A percentile compares a stretch with the other conserved stretches of the same genome.
Conservation (phyloP, 805 yeast genomes). For the Candida corydali region DNA sequence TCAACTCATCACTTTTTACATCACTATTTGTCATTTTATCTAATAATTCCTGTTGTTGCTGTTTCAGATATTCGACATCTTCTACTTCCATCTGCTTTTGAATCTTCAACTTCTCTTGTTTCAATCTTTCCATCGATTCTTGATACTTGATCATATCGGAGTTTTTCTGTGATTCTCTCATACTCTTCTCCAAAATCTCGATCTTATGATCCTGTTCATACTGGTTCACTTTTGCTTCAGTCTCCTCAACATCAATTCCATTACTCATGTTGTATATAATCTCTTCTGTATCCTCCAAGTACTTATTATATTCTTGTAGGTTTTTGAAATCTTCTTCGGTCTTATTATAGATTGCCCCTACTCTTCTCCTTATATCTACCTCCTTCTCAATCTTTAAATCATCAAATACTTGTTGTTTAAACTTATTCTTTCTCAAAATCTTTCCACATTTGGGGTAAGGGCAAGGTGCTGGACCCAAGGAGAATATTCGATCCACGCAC, state of each 20-base stretch:
- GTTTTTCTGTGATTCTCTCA: slow-evolving; percentile 53
- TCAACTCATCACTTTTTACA: slow-evolving; percentile 36
- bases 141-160: slow-evolving; percentile 71
- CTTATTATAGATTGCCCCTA: slow-evolving; percentile 74
- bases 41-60: slow-evolving; percentile 38
- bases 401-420: slow-evolving; percentile 90
- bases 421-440: slow-evolving; percentile 79
- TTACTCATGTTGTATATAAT: slow-evolving; percentile 73
- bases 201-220: slow-evolving; percentile 73
- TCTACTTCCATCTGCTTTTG: slow-evolving; percentile 56
- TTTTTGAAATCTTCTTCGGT: slow-evolving; percentile 66
- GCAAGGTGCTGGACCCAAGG: slow-evolving; percentile 94
- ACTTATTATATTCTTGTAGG: slow-evolving; percentile 62
- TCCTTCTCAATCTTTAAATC: slow-evolving; percentile 88
- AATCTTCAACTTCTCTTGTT: slow-evolving; percentile 63
- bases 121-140: slow-evolving; percentile 45
- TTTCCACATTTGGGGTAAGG: slow-evolving; percentile 91
- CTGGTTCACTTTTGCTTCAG: slow-evolving; percentile 60
- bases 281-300: slow-evolving; percentile 80
- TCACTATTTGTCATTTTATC: slow-evolving; percentile 32
- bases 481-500: slow-evolving; percentile 92
- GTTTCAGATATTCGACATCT: slow-evolving; percentile 36
- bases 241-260: slow-evolving; percentile 62
- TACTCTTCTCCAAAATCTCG: slow-evolving; percentile 71
- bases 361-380: slow-evolving; percentile 82